phyloP scores from a whole-genome alignment of 2,329 filamentous ascomycete genomes.

The Colletotrichum agaves region DNA sequence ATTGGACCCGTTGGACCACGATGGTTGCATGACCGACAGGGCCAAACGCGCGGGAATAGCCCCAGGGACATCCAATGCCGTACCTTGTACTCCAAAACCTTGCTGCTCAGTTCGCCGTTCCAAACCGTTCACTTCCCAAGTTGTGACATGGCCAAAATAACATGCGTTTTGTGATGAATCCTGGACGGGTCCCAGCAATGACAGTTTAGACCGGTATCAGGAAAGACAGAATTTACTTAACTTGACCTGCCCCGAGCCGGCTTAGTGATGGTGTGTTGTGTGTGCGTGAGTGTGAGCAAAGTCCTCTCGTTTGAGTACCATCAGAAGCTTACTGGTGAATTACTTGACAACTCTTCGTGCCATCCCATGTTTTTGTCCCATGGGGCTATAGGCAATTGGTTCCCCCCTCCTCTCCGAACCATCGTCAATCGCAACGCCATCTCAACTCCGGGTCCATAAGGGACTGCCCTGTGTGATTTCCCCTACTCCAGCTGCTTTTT shows the following conservation, averaged over 20 bases:
- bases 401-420: neutral
- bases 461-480: neutral
- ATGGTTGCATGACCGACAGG: slow-evolving; percentile 21
- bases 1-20: slow-evolving; percentile 6
- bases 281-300: neutral
- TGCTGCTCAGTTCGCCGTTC: neutral
- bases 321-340: neutral
- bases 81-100: neutral
- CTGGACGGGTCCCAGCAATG: neutral
- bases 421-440: slow-evolving; percentile 18
- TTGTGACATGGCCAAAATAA: neutral
- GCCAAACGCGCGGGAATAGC: slow-evolving; percentile 3
- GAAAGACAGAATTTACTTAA: neutral
- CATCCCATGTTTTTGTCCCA: slow-evolving; percentile 20
- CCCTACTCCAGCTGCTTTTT: neutral
- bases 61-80: neutral
- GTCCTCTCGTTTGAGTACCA: neutral
- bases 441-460: neutral
- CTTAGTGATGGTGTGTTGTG: neutral
- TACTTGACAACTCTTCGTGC: slow-evolving; percentile 5
- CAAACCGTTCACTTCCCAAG: too few species aligned
- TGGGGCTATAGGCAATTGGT: neutral
- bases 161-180: neutral
- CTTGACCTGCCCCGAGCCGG: neutral
- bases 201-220: slow-evolving; percentile 12